Evolutionary conservation across 768 basidiomycete species (phyloP), one percentile per base, ranked within the genome.

Genomic region (Hydnomerulius pinastri): DNA sequence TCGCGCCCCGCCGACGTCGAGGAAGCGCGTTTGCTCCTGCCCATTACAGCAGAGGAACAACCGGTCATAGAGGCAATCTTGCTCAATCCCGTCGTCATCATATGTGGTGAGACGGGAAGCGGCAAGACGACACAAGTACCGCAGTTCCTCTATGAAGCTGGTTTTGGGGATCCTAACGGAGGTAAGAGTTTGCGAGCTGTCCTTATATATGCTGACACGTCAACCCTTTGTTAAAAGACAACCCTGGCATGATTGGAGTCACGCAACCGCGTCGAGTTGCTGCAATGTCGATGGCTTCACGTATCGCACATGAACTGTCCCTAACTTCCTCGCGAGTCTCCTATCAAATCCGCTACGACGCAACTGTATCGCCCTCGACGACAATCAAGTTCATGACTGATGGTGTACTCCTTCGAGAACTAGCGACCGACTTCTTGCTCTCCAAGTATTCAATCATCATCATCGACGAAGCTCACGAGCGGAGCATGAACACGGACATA

Each of bases 331-430:
- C 87, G 1, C 77, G 81, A 21, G 92, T 98, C 6, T 96, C 97
- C 0, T 95, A 98, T 68, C 95, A 98, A 67, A 98, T 99, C 54
- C 89, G 97, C 53, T 99, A 98, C 64, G 96, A 98, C 58, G 89
- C 92, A 1, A 98, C 93, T 1, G 86, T 93, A 0, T 93, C 93
- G 4, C 78, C 92, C 1, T 77, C 82, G 18, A 99, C 97, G 2
- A 86, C 86, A 7, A 94, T 99, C 75, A 98, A 98, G 68, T 99
- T 98, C 76, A 98, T 98, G 95, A 99, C 97, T 6, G 97, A 99
- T 61, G 97, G 97, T 73, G 93, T 99, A 23, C 74, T 99, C 28
- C 75, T 99, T 13, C 86, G 97, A 48, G 97, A 99, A 68, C 75
- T 98, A 18, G 87, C 92, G 0, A 82, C 82, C 11, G 95, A 99